phyloP scores from a whole-genome alignment of 768 basidiomycete genomes.

The Hysterangium stoloniferum region DNA sequence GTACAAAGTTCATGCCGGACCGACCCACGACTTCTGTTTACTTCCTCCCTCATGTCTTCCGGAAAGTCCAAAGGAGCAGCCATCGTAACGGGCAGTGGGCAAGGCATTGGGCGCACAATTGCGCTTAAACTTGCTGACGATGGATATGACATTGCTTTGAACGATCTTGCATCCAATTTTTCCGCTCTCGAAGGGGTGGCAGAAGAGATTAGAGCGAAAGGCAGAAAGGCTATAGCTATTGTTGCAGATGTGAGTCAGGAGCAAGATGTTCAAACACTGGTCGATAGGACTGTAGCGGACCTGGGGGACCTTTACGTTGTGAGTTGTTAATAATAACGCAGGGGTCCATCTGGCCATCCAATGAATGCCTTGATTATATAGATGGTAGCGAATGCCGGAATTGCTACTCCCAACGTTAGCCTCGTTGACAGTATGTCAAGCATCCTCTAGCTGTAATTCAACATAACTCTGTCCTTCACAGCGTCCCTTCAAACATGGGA shows the following conservation, averaged over 20 bases:
- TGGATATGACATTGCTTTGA: conserved; percentile 29
- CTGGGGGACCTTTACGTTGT: conserved; percentile 44
- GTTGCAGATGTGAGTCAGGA: conserved; percentile 37
- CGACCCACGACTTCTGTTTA: too few relatives aligned
- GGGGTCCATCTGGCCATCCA: neutral
- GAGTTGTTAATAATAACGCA: conserved; percentile 14
- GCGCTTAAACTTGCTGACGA: conserved; percentile 30
- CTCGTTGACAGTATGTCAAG: neutral
- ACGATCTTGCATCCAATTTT: conserved; percentile 21
- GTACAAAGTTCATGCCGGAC: too few relatives aligned
- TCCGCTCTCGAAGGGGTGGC: neutral
- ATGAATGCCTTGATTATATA: neutral
- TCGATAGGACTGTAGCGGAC: conserved; percentile 22
- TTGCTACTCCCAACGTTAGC: neutral
- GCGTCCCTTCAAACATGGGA: conserved; percentile 35
- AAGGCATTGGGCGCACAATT: conserved; percentile 28
- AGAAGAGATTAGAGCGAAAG: conserved; percentile 14
- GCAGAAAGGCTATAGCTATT: conserved; percentile 19
- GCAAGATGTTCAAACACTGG: conserved; percentile 33
- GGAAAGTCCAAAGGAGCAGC: conserved; percentile 12
- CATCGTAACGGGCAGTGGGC: conserved; percentile 25
- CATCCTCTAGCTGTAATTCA: neutral
- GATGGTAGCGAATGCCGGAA: conserved; percentile 4
- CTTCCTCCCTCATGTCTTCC: too few relatives aligned
- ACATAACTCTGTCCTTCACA: neutral